Conservation (phyloP, 176 grass and related monocot species). For the Calamus simplicifolius region DNA sequence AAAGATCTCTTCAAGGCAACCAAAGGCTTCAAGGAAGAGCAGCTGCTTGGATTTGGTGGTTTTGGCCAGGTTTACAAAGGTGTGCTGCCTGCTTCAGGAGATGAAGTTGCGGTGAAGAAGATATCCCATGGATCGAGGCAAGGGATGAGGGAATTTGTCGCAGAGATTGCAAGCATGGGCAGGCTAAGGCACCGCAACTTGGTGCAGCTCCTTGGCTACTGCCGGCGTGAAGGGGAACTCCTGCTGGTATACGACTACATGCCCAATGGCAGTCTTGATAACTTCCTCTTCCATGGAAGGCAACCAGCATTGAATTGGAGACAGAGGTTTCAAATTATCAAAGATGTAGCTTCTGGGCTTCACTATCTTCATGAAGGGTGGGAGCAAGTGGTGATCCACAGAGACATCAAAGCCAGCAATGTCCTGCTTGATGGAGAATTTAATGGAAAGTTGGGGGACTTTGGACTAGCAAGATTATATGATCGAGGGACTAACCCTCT, state of each 20-base stretch:
- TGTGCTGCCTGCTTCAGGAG: constrained; percentile 17
- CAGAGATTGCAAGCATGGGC: constrained; percentile 71
- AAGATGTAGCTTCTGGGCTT: constrained; percentile 47
- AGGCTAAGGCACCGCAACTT: constrained; percentile 68
- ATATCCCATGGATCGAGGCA: constrained; percentile 56
- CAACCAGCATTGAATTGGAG: constrained; percentile 38
- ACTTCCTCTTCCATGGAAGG: constrained; percentile 28
- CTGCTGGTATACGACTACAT: constrained; percentile 78
- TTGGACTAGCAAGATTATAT: constrained; percentile 68
- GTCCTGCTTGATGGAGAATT: constrained; percentile 64
- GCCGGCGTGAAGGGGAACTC: constrained; percentile 56
- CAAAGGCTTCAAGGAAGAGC: constrained; percentile 30
- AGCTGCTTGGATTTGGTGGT: constrained; percentile 54
- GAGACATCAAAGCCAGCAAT: constrained; percentile 80
- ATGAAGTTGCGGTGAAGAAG: constrained; percentile 67
- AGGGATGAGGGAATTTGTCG: constrained; percentile 63
- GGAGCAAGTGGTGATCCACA: constrained; percentile 87
- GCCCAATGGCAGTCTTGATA: constrained; percentile 61
- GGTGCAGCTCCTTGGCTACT: constrained; percentile 67
- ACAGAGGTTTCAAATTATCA: constrained; percentile 43
- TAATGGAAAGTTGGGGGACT: constrained; percentile 80
- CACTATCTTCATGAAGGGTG: constrained; percentile 84
- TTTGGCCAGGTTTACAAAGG: constrained; percentile 66
- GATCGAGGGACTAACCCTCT: constrained; percentile 45
- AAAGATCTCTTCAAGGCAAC: constrained; percentile 47